Base-by-base conservation (phyloP, 1,284 basidiomycete genomes). In the Rhodotorula sp. region DNA sequence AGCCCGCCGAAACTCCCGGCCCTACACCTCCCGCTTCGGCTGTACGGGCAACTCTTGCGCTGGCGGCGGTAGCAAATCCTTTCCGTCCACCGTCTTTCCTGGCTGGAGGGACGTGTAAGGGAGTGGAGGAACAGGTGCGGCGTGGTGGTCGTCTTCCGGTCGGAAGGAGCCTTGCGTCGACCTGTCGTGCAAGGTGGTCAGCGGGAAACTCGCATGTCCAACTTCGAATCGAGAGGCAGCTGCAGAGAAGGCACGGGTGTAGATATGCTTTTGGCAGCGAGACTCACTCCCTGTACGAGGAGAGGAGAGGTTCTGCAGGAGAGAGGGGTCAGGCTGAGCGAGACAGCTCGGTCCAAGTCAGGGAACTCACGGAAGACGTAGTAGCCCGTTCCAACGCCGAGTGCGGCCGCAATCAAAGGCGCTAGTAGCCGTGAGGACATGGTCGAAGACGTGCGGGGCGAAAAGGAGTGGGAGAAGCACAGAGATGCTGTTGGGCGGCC, bases 131-230 rank as follows among this genome's bases (percentile, higher is more conserved):
- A 66, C 66, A 30, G 71, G 66, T 0, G 71, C 74, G 3, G 74
- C 52, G 55, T 75, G 74, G 39, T 73, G 67, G 60, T 75, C 74
- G 62, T 73, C 69, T 39, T 68, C 64, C 6, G 74, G 74, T 13
- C 58, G 63, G 65, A 75, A 75, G 6, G 66, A 67, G 3, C 74
- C 74, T 4, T 30, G 2, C 0, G 74, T 75, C 5, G 74, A 75
- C 3, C 71, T 73, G 71, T 24, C 13, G 3, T n/a, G 6, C 8
- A 24, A 5, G 6, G n/a, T 22, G 27, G 30, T 60, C 15, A 54
- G 61, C 47, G 9, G 24, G 55, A 13, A 20, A 20, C 46, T 15
- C n/a, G n/a, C n/a, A n/a, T n/a, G n/a, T n/a, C n/a, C n/a, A n/a
- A n/a, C n/a, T n/a, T n/a, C n/a, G n/a, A n/a, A n/a, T n/a, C n/a